Conservation (phyloP, 73 alveolate species). For the Blepharisma stoltei region DNA sequence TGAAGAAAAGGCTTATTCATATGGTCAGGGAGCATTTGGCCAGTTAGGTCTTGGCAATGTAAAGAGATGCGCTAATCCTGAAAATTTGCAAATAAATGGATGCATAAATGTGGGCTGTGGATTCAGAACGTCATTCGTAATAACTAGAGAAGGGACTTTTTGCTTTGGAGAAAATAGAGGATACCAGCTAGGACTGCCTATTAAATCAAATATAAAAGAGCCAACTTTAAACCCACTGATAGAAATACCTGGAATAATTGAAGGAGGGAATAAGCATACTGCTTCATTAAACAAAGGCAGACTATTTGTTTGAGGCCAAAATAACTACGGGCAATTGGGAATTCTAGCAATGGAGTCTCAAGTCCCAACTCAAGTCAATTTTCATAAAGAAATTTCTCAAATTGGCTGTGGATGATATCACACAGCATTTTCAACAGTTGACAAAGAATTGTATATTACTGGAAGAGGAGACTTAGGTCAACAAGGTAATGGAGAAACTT, state of each 20-base stretch:
- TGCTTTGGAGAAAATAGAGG: slow-evolving; percentile 12
- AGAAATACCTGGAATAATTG: background rate
- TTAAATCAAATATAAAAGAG: background rate
- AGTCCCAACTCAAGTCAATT: background rate
- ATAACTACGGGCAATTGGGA: slow-evolving; percentile 16
- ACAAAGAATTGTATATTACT: background rate
- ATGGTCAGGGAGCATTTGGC: slow-evolving; percentile 12
- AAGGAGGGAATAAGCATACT: slow-evolving; percentile 17
- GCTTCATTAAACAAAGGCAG: background rate
- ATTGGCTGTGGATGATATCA: slow-evolving; percentile 24
- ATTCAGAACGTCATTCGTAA: background rate
- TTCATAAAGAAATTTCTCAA: background rate
- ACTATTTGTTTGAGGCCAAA: background rate
- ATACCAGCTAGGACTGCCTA: slow-evolving; percentile 8
- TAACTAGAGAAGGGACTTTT: background rate
- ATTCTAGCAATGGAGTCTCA: background rate
- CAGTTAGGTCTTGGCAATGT: slow-evolving; percentile 7
- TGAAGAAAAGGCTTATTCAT: background rate
- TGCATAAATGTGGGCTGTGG: slow-evolving; percentile 19
- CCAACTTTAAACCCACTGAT: background rate
- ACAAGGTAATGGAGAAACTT: background rate
- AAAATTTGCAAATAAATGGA: background rate
- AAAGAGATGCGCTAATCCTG: background rate
- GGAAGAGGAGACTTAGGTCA: slow-evolving; percentile 25
- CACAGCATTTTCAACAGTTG: background rate